phyloP scores from a whole-genome alignment of 129 eudicot genomes.

The Flaveria robusta region DNA sequence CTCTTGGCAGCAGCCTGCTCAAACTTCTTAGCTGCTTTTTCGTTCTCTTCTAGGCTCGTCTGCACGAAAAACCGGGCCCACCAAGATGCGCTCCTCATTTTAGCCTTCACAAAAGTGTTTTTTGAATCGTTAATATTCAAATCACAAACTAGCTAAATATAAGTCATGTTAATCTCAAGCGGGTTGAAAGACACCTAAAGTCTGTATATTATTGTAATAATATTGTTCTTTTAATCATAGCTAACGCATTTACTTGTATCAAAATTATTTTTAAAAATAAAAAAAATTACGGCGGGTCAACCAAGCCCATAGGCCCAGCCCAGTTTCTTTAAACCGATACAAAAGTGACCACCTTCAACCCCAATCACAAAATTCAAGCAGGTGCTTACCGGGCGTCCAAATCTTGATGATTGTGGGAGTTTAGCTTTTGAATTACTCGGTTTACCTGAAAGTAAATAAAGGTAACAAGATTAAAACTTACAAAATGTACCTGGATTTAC shows the following conservation, averaged over 20 bases:
- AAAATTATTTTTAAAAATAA: too few relatives aligned
- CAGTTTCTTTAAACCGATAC: neutral
- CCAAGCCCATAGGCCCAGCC: neutral
- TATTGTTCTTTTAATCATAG: neutral
- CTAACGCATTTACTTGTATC: neutral
- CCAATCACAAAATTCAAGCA: neutral
- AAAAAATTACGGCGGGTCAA: neutral
- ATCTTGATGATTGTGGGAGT: constrained; percentile 63
- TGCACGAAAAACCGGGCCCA: constrained; percentile 80
- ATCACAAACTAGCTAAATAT: neutral
- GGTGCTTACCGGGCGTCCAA: constrained; percentile 75
- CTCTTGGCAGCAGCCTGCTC: constrained; percentile 60
- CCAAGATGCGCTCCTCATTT: constrained; percentile 79
- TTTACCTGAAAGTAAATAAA: constrained; percentile 42
- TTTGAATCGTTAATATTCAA: constrained; percentile 18
- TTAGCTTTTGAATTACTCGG: constrained; percentile 63
- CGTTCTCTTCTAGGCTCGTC: constrained; percentile 71
- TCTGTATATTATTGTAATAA: neutral
- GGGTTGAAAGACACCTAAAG: neutral
- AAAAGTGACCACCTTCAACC: constrained; percentile 3
- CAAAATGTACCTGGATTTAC: neutral
- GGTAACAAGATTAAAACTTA: neutral
- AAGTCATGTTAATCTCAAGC: neutral
- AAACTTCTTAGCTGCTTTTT: constrained; percentile 66
- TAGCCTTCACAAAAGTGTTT: constrained; percentile 52